Evolutionary conservation across 1,284 basidiomycete species (phyloP), one percentile per base, ranked within the genome.

Genomic region (Apiotrichum gracile): DNA sequence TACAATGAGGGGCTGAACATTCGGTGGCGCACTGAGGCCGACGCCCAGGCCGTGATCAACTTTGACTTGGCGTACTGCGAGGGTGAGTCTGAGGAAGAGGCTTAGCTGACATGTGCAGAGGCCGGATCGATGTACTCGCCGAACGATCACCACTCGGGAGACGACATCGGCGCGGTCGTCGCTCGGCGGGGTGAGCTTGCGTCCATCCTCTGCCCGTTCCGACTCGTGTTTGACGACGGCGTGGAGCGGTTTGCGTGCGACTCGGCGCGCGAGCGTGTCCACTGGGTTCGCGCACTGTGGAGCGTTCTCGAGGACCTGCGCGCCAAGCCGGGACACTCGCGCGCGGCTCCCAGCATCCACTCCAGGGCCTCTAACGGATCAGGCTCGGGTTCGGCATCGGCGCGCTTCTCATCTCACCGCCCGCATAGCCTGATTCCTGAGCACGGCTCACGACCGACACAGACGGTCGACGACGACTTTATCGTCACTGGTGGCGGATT

Each of bases 231-330:
- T 66, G 81, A 81, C 19, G 91, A 93, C 69, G 90, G 90, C 4
- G 83, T 88, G 1, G 91, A 93, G 69, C 76, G 89, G 13, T 69
- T 93, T 13, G 90, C 84, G 1, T 85, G 87, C 21, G 89, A 91
- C 65, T 90, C 86, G 57, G 81, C 89, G 5, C 72, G 85, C 52
- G 87, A 91, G 65, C 79, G 90, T 58, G 86, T 89, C 45, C 82
- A 85, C 70, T 92, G 91, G 90, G 87, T 91, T 22, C 86, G 85
- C 62, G 82, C 87, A 3, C 82, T 93, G 48, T 91, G 87, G 90
- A 89, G 63, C 46, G 83, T 76, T 0, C 62, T 75, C 19, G 68
- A 70, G 49, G 40, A 54, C 19, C 62, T 64, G n/a, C 58, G 62
- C 26, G 49, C 52, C 16, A 60, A 58, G 17, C 17, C 52, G 35